A percentile compares a stretch with the other conserved stretches of the same genome.
Conservation (phyloP, 2,329 filamentous ascomycete genomes). For the Coleophoma crateriformis region DNA sequence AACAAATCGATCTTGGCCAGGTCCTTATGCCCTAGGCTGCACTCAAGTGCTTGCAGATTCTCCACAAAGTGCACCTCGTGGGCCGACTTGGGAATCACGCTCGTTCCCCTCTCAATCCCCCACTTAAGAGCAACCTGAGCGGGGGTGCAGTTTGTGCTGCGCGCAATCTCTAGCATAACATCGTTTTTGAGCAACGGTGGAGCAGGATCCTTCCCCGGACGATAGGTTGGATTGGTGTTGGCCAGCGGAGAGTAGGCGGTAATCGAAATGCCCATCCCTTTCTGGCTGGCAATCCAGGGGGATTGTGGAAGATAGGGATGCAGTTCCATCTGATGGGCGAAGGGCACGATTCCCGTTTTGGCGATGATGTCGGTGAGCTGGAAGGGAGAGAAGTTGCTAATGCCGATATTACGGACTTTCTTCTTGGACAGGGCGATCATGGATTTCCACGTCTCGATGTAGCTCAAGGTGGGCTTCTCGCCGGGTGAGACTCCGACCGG, state of each 20-base stretch:
- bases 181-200: conserved; percentile 32
- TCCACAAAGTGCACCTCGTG: conserved; percentile 28
- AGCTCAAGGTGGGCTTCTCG: background rate
- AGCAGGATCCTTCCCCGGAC: conserved; percentile 15
- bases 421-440: conserved; percentile 18
- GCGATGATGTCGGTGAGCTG: conserved; percentile 17
- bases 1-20: conserved; percentile 30
- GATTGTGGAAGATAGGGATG: conserved; percentile 18
- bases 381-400: conserved; percentile 49
- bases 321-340: conserved; percentile 16
- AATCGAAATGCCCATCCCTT: conserved; percentile 25
- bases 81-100: conserved; percentile 45
- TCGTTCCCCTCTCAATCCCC: conserved; percentile 39
- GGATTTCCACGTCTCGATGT: background rate
- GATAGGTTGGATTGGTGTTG: conserved; percentile 42
- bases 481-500: conserved; percentile 11
- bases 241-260: conserved; percentile 29
- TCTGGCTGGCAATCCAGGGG: conserved; percentile 17
- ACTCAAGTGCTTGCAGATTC: conserved; percentile 44
- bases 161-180: conserved; percentile 32
- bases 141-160: conserved; percentile 32
- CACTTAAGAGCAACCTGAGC: conserved; percentile 42
- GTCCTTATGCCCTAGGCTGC: conserved; percentile 28
- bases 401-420: conserved; percentile 48
- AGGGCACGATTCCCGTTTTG: background rate